These are phyloP conservation scores for Podospora pseudocomata DNA, from an alignment of 495 filamentous ascomycete species.

Conservation along the genomic window DNA sequence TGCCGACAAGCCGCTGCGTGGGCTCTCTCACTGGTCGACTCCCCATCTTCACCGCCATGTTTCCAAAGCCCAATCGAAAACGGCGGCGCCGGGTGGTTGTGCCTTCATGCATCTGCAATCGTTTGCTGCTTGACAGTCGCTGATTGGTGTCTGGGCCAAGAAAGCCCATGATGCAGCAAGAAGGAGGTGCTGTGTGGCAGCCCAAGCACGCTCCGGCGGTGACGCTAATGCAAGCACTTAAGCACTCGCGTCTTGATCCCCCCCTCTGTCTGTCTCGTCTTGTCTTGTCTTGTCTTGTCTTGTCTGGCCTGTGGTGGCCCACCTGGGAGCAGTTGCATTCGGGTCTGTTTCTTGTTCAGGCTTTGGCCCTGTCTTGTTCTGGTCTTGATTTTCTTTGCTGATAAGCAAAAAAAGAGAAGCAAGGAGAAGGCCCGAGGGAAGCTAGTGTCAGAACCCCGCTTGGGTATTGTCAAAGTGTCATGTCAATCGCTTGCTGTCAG, in stretches of 20 bases:
- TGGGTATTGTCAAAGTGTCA: not conserved
- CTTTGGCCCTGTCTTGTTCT: not conserved
- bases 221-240: constrained; percentile 31
- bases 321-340: not conserved
- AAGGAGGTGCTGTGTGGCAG: constrained; percentile 10
- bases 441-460: not conserved
- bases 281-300: not conserved
- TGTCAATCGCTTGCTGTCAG: not conserved
- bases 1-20: not conserved
- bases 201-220: constrained; percentile 4
- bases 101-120: not conserved
- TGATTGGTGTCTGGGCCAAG: not conserved
- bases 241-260: constrained; percentile 8
- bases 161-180: not conserved
- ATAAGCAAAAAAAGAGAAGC: not conserved
- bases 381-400: not conserved
- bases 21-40: too few relatives aligned
- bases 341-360: not conserved
- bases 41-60: not conserved
- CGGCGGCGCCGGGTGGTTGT: too few relatives aligned
- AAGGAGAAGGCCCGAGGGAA: not conserved
- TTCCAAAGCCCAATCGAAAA: not conserved
- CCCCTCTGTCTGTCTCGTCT: not conserved
- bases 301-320: not conserved
- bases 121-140: constrained; percentile 3